Evolutionary conservation across 129 eudicot species (phyloP), one percentile per base, ranked within the genome.

Genomic region (Apium graveolens): DNA sequence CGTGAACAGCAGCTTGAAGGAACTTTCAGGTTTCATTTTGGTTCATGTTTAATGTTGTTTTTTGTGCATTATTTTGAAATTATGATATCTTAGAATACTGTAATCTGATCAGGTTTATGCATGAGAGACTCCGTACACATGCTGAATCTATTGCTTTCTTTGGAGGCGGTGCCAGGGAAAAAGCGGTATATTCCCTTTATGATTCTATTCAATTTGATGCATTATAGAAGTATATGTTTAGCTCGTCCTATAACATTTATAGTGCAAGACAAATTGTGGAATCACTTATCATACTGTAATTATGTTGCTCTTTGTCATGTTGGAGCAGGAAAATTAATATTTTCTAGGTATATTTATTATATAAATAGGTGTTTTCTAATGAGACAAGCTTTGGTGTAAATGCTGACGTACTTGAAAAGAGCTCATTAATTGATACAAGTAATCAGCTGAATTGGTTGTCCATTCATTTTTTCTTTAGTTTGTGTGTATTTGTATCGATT

Each of bases 131-230:
- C 80, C 90, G 98, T 34, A 91, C 98, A 21, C 98, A 95, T 88
- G 98, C 98, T 71, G 98, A 95, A 83, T 95, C 98, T 76, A 93
- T 95, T 88, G 98, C 98, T 78, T 95, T 95, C 87, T 95, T 95
- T 79, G 98, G 98, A 49, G 98, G 98, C 35, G 98, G 97, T 82
- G 90, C 97, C 70, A 86, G 98, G 78, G 98, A 95, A 82, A 95
- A 87, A 86, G 94, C 87, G 93, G 98, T 91, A 88, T 2, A 74
- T 81, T 66, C 1, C 34, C 65, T 75, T 65, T 57, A 4, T 77
- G 20, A 60, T 49, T 18, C 46, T 29, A 1, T 13, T 34, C 18
- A 43, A 2, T 24, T 44, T 72, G 9, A 42, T 24, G 1, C 34
- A 42, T 21, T 41, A 17, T 39, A 24, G 24, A 21, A 70, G 21